These are phyloP conservation scores for Ceratocystis diversiconidia DNA, from an alignment of 2,329 filamentous ascomycete species.

Conservation along the genomic window DNA sequence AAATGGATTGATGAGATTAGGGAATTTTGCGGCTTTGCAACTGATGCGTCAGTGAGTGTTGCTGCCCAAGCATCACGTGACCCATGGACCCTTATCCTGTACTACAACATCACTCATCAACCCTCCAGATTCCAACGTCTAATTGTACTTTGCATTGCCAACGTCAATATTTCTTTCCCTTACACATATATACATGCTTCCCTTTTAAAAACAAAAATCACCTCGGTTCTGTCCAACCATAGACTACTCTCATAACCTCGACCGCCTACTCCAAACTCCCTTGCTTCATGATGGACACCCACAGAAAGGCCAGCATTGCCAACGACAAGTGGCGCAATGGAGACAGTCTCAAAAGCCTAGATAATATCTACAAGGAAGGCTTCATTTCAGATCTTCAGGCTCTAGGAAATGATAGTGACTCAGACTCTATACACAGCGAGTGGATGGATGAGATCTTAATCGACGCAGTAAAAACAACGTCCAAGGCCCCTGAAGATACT, in stretches of 20 bases:
- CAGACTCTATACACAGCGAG: constrained; percentile 31
- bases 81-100: not conserved
- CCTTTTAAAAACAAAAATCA: not conserved
- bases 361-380: not conserved
- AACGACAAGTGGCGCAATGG: not conserved
- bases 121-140: not conserved
- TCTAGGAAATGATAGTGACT: constrained; percentile 20
- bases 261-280: not conserved
- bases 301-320: not conserved
- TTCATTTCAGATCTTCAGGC: not conserved
- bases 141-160: not conserved
- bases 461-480: constrained; percentile 39
- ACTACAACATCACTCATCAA: not conserved
- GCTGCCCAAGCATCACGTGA: not conserved
- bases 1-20: not conserved
- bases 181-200: not conserved
- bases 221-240: not conserved
- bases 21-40: not conserved
- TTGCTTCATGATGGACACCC: not conserved
- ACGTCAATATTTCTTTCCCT: not conserved
- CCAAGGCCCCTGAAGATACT: constrained; percentile 19
- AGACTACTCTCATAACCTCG: not conserved
- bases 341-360: not conserved
- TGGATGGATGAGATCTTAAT: constrained; percentile 45
- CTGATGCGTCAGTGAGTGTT: too few relatives aligned